phyloP scores from a whole-genome alignment of 1,284 basidiomycete species.

The Taiwanofungus camphoratus region DNA sequence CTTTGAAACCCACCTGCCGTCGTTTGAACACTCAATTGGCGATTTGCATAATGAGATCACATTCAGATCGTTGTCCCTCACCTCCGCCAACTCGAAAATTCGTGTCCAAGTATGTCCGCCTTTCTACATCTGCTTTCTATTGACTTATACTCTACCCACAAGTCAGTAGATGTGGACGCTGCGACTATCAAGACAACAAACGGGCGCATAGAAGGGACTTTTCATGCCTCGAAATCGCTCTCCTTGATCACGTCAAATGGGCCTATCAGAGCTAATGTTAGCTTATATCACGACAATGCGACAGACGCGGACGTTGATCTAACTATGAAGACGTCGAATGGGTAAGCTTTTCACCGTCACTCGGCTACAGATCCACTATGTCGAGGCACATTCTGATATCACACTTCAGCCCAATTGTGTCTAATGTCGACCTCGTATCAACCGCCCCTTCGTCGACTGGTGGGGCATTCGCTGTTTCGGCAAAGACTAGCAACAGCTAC shows the following conservation, averaged over 20 bases:
- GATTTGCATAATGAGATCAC: conserved; percentile 11
- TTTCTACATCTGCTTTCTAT: not conserved
- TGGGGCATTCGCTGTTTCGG: conserved; percentile 27
- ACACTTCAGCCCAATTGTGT: conserved; percentile 21
- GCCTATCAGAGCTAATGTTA: conserved; percentile 31
- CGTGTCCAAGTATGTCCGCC: conserved; percentile 5
- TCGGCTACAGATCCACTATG: too few species aligned
- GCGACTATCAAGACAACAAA: conserved; percentile 31
- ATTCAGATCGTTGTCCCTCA: conserved; percentile 15
- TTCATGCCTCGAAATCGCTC: conserved; percentile 30
- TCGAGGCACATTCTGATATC: not conserved
- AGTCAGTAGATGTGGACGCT: conserved; percentile 32
- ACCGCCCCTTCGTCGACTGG: conserved; percentile 19
- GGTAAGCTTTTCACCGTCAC: conserved; percentile 10
- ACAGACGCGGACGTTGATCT: too few species aligned
- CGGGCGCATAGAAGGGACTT: conserved; percentile 36
- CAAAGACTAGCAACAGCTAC: conserved; percentile 18
- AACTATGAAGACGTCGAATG: conserved; percentile 31
- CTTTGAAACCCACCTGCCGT: conserved; percentile 20
- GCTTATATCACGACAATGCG: conserved; percentile 27
- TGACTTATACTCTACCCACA: not conserved
- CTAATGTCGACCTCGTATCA: conserved; percentile 26
- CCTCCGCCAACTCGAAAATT: conserved; percentile 14
- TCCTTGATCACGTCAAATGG: conserved; percentile 33
- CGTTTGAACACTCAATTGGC: conserved; percentile 17